Base-by-base conservation (phyloP, 768 basidiomycete genomes). In the Boletus rubescentipes region DNA sequence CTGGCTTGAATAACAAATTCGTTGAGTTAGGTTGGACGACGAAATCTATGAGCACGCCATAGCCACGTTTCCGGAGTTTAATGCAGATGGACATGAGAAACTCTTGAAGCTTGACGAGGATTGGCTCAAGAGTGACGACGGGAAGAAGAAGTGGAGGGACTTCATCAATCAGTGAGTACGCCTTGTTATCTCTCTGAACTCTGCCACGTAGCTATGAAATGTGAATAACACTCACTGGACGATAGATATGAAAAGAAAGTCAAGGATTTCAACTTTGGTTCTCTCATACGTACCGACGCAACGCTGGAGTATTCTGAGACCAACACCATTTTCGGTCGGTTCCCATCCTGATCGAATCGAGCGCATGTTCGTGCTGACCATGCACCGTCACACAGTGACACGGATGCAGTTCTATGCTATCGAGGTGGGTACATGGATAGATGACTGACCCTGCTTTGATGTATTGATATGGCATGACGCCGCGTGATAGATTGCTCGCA, bases 221-320 rank as follows among this genome's bases (percentile, higher is more conserved):
- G 49, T 54, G 47, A 32, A n/a, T n/a, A n/a, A 48, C 37, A 34
- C 57, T 57, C 46, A 65, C 46, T 39, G 37, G 29, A 11, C 38
- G 59, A 37, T 30, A 91, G 91, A 54, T 97, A 95, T 74, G 89
- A 96, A 74, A 86, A 89, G 54, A 90, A 88, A 65, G 77, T 98
- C 49, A 88, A 89, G 65, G 93, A 98, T 61, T 92, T 89, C 74
- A 98, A 98, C 79, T 98, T 98, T 73, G 97, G 97, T 18, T 98
- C 92, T 2, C 77, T 99, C 60, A 88, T 99, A 59, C 83, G 97
- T 46, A 86, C 82, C 43, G 83, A 97, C 64, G 80, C 87, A 35
- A 76, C 75, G 44, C 78, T 82, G 51, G 93, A 95, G 67, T 99
- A 98, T 70, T 84, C 82, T 11, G 89, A 98, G 77, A 81, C 77